Evolutionary conservation across 2,329 filamentous ascomycete species (phyloP).

Genomic region (Colletotrichum truncatum): DNA sequence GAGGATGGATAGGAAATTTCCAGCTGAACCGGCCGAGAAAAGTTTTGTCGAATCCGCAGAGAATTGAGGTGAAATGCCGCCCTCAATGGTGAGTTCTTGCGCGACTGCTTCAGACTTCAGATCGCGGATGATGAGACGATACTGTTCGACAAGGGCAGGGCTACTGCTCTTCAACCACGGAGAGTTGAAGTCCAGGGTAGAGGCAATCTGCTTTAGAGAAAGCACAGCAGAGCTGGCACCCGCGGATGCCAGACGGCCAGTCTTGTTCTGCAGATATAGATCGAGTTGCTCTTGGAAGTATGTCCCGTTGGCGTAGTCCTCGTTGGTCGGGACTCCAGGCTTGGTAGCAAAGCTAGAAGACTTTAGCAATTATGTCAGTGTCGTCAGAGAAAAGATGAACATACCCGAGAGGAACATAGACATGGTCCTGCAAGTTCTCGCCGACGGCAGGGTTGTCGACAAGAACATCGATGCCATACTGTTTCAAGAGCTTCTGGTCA

Average conservation of each 20-base stretch:
- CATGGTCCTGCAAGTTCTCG: conserved; percentile 48
- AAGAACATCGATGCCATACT: conserved; percentile 39
- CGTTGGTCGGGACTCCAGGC: conserved; percentile 16
- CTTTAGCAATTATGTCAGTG: neutral
- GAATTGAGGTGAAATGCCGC: conserved; percentile 26
- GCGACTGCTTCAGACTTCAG: conserved; percentile 4
- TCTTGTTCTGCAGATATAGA: conserved; percentile 20
- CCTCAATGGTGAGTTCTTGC: conserved; percentile 22
- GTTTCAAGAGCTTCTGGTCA: conserved; percentile 42
- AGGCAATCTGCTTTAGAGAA: conserved; percentile 14
- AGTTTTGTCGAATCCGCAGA: conserved; percentile 20
- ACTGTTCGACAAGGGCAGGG: conserved; percentile 5
- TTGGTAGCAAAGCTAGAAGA: conserved; percentile 12
- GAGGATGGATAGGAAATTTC: conserved; percentile 18
- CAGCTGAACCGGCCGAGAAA: conserved; percentile 8
- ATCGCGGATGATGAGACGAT: conserved; percentile 8
- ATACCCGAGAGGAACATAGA: conserved; percentile 23
- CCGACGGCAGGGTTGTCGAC: conserved; percentile 47
- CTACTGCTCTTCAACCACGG: neutral
- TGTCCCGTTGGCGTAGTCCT: conserved; percentile 20
- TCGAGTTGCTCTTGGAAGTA: conserved; percentile 26
- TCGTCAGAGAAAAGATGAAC: neutral
- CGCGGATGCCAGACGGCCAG: conserved; percentile 18
- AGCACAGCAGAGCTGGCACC: conserved; percentile 22
- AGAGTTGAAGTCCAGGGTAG: neutral